Base-by-base conservation (phyloP, 345 rosid species). In the Eucalyptus marginata region DNA sequence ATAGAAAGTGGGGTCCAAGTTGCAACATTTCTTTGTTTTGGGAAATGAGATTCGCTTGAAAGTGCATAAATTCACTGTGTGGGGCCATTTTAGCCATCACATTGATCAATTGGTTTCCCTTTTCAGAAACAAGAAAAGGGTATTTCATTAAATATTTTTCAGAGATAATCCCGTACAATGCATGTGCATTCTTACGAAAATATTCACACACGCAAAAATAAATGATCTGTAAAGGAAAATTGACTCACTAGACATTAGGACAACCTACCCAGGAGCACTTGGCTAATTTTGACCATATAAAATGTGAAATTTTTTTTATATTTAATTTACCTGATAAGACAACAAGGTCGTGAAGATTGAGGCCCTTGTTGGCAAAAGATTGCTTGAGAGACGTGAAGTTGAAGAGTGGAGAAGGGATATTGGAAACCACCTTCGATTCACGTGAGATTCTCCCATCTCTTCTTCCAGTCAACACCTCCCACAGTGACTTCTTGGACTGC, bases 361-460 rank as follows among this genome's bases (percentile, higher is more conserved):
- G 93, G 54, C 94, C 88, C 33, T 91, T 92, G 22, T 79, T 90
- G 49, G 92, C 86, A 43, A 92, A 94, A 22, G 92, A 90, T 54
- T 89, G 88, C 86, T 90, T 88, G 76, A 94, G 91, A 43, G 87
- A 62, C 25, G 40, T 18, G 58, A 94, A 92, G 89, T 90, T 88
- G 88, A 87, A 91, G 86, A 27, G 1, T 3, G 94, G 94, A 2
- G 56, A 0, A 25, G 94, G 95, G 71, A 94, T 88, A 43, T 89
- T 83, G 8, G 44, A 9, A 43, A 87, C 66, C 4, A 86, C 93
- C n/a, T 91, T 92, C 1, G 88, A 76, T 43, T 58, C 86, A 22
- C 87, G 88, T 25, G 95, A 93, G n/a, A 90, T 90, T 46, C 66
- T 33, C 47, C 95, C 92, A n/a, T 94, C 95, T 68, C 94, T 94